Evolutionary conservation across 768 basidiomycete species (phyloP), one percentile per base, ranked within the genome.

Genomic region (Chlorophyllum brunneum): DNA sequence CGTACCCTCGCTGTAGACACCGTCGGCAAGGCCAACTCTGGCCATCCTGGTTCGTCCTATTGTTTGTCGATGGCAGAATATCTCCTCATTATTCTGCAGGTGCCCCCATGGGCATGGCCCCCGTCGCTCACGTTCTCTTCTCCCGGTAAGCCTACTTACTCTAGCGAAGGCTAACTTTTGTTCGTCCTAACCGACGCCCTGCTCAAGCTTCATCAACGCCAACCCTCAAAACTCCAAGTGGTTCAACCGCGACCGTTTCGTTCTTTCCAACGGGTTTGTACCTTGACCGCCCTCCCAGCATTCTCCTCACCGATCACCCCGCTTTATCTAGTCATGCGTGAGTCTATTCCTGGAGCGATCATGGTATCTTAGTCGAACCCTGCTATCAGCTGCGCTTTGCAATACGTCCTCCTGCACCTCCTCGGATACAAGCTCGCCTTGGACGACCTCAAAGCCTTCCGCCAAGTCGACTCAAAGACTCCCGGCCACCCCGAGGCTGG

Each of bases 211-310:
- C 79, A 68, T 97, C 73, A 88, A 88, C 58, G 85, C 86, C 62
- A 95, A 93, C 73, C 89, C 93, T 44, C 85, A 84, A 68, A 87
- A 79, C 74, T 83, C 93, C 36, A 86, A 91, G 69, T 95, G 92
- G 94, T 88, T 87, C 74, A 95, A 95, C 73, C 87, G 95, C 56
- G 94, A 97, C 76, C 86, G 94, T 70, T 98, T 95, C 62, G 94
- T 98, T 55, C 84, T 97, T 59, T 97, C 94, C 58, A 95, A 95
- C 65, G 93, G 93, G 83, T 93, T 69, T 59, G 86, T 71, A 8
- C 36, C n/a, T 18, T 44, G 34, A 52, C 22, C 26, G 43, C 33
- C 16, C 13, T 38, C 40, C 20, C n/a, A 29, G 10, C 16, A 29
- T 18, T 36, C 27, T 23, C 37, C 37, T 44, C 33, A 51, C 36